Percentiles rank a stretch among this genome's conserved stretches.
phyloP scores from a whole-genome alignment of 495 filamentous ascomycete species.

The Penicillium bialowiezense region DNA sequence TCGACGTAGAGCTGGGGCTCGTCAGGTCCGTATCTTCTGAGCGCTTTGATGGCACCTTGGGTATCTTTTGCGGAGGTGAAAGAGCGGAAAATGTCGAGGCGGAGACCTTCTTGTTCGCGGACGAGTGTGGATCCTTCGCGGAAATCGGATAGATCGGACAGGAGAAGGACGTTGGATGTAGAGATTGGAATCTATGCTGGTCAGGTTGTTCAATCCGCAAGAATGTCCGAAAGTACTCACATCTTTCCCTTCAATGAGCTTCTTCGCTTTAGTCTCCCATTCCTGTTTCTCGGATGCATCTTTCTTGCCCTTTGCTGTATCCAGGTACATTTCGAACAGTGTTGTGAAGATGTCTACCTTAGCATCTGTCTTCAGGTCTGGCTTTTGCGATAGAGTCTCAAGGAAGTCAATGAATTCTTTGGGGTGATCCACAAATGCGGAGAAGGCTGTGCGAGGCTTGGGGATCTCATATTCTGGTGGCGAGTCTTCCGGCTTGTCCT shows the following conservation, averaged over 20 bases:
- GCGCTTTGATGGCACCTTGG: constrained; percentile 78
- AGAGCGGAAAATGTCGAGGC: constrained; percentile 94
- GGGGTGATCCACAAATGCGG: constrained; percentile 91
- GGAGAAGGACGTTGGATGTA: constrained; percentile 86
- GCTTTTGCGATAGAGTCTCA: constrained; percentile 73
- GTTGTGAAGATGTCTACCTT: constrained; percentile 89
- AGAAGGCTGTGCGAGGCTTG: constrained; percentile 87
- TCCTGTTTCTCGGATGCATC: constrained; percentile 62
- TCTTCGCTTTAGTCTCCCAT: constrained; percentile 90
- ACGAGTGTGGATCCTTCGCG: constrained; percentile 87
- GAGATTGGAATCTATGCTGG: constrained; percentile 70
- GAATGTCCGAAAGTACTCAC: constrained; percentile 34
- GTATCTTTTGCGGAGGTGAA: constrained; percentile 95
- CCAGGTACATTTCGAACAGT: constrained; percentile 95
- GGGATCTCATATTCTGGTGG: constrained; percentile 50
- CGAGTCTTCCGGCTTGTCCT: constrained; percentile 23
- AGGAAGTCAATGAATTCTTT: constrained; percentile 87
- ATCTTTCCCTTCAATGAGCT: constrained; percentile 71
- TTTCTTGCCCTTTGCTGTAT: constrained; percentile 75
- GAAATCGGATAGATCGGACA: constrained; percentile 91
- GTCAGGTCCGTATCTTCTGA: constrained; percentile 85
- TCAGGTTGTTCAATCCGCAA: constrained; percentile 13
- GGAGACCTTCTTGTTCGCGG: constrained; percentile 86
- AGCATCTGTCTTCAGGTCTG: constrained; percentile 64
- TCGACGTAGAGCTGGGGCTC: constrained; percentile 93